These are phyloP conservation scores for Fusarium subglutinans DNA, from an alignment of 2,329 filamentous ascomycete genomes.

Conservation along the genomic window DNA sequence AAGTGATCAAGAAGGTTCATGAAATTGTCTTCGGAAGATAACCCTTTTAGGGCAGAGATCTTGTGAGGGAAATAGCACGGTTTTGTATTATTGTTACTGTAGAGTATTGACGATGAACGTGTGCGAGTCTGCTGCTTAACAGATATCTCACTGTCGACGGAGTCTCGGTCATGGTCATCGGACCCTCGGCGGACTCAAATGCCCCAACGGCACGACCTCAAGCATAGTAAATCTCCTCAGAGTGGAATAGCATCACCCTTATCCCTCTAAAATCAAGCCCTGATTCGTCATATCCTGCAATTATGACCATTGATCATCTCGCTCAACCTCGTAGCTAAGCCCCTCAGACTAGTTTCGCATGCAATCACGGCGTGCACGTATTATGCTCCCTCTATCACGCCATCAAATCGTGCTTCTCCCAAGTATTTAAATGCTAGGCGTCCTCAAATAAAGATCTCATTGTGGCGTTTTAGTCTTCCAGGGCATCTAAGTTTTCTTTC, in stretches of 20 bases:
- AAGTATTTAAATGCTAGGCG: background rate
- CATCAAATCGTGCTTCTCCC: background rate
- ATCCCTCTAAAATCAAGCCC: accelerated
- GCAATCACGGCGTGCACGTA: background rate
- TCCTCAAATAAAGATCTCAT: background rate
- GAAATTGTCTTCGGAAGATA: background rate
- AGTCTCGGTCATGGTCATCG: background rate
- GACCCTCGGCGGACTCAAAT: background rate
- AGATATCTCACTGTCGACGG: background rate
- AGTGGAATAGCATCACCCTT: background rate
- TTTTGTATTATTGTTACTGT: accelerated
- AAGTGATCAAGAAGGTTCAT: background rate
- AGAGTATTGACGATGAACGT: background rate
- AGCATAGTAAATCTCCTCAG: background rate
- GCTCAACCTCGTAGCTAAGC: background rate
- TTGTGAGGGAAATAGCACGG: background rate
- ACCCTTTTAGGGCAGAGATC: background rate
- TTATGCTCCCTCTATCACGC: background rate
- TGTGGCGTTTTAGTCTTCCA: background rate
- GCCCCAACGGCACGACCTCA: background rate
- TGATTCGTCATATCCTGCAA: background rate
- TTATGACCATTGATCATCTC: background rate
- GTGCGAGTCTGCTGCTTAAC: background rate
- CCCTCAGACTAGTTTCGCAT: background rate
- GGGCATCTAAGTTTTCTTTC: background rate